Conservation (phyloP, 768 basidiomycete genomes). For the Macrolepiota dolichaula region DNA sequence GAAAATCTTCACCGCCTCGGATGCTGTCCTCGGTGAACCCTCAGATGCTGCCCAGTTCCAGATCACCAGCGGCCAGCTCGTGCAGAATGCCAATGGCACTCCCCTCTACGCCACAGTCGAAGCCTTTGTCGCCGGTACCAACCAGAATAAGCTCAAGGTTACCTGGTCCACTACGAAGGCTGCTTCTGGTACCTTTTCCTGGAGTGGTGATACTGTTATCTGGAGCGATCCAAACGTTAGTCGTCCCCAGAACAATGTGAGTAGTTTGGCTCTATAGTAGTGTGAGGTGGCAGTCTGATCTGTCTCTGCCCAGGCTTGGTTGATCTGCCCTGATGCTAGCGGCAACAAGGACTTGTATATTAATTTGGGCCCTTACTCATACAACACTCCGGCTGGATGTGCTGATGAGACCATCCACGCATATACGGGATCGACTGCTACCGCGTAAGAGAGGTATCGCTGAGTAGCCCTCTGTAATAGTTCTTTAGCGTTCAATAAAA, state of each 20-base stretch:
- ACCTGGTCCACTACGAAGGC: slow-evolving; percentile 46
- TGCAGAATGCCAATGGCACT: slow-evolving; percentile 42
- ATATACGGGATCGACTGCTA: slow-evolving; percentile 51
- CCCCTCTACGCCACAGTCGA: slow-evolving; percentile 50
- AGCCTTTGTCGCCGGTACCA: slow-evolving; percentile 39
- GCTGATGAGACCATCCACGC: slow-evolving; percentile 59
- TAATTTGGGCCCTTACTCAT: slow-evolving; percentile 53
- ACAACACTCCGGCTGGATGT: slow-evolving; percentile 56
- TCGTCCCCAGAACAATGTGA: slow-evolving; percentile 50
- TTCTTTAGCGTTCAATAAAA: not conserved
- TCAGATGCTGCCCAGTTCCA: slow-evolving; percentile 55
- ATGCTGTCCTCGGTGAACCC: slow-evolving; percentile 51
- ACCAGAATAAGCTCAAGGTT: slow-evolving; percentile 41
- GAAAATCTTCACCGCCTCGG: slow-evolving; percentile 35
- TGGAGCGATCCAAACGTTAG: slow-evolving; percentile 50
- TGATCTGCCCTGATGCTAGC: slow-evolving; percentile 49
- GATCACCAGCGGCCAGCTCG: slow-evolving; percentile 50
- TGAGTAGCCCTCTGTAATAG: not conserved
- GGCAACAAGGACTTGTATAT: slow-evolving; percentile 43
- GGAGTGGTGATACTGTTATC: slow-evolving; percentile 55
- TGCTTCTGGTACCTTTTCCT: slow-evolving; percentile 47
- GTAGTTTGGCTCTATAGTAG: slow-evolving; percentile 15
- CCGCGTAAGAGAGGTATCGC: slow-evolving; percentile 16
- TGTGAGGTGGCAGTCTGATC: slow-evolving; percentile 1
- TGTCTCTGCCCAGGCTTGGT: slow-evolving; percentile 40